Conservation (phyloP, 768 basidiomycete genomes). For the Cubamyces sp. region DNA sequence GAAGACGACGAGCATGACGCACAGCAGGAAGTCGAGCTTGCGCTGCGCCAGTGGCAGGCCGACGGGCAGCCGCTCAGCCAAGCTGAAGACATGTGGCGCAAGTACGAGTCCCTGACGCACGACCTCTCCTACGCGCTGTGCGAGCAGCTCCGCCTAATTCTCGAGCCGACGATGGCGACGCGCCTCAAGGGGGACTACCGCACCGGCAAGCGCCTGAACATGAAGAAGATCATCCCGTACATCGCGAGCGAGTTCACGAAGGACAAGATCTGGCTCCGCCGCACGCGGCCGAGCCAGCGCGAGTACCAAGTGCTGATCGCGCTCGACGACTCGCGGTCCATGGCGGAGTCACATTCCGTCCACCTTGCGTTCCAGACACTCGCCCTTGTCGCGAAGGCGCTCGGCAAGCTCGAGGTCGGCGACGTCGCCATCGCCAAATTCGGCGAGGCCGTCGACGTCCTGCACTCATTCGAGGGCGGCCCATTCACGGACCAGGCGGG, state of each 20-base stretch:
- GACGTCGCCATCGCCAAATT: constrained; percentile 92
- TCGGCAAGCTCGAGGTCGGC: constrained; percentile 93
- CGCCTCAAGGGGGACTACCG: constrained; percentile 96
- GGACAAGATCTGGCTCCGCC: constrained; percentile 97
- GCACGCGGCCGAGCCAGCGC: constrained; percentile 90
- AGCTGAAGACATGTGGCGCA: constrained; percentile 85
- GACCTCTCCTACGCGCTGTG: constrained; percentile 91
- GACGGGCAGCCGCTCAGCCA: constrained; percentile 56
- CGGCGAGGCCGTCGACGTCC: constrained; percentile 83
- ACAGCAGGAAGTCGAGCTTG: constrained; percentile 46
- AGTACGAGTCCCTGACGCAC: constrained; percentile 89
- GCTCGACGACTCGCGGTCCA: constrained; percentile 95
- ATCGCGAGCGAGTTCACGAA: constrained; percentile 99
- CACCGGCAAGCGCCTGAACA: constrained; percentile 95
- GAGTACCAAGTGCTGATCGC: constrained; percentile 96
- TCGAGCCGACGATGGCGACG: constrained; percentile 93
- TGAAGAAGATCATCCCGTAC: constrained; percentile 98
- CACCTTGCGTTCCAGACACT: constrained; percentile 95
- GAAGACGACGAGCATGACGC: constrained; percentile 33
- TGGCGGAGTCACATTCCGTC: constrained; percentile 91
- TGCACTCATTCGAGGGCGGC: constrained; percentile 85
- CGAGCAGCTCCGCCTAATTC: constrained; percentile 94
- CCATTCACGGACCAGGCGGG: constrained; percentile 84
- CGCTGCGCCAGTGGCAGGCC: constrained; percentile 64
- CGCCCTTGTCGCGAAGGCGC: constrained; percentile 87